phyloP scores from a whole-genome alignment of 352 stramenopile species.

The Pythium dissimile region DNA sequence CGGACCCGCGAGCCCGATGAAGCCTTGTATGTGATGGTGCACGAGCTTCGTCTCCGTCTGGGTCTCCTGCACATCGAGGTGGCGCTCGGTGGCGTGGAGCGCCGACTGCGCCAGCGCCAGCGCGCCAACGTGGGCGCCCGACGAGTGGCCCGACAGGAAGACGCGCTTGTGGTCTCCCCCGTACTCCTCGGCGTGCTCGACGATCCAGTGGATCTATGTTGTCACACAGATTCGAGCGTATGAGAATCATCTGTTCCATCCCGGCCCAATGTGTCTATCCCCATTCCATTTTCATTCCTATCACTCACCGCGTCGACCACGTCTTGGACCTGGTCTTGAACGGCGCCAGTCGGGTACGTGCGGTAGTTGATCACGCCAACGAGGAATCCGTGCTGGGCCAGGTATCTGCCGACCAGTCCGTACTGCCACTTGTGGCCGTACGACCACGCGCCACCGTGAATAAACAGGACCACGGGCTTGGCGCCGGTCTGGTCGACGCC shows the following conservation, averaged over 20 bases:
- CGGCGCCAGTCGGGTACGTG: constrained; percentile 82
- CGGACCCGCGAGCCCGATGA: constrained; percentile 60
- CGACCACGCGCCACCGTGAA: constrained; percentile 88
- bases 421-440: constrained; percentile 83
- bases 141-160: constrained; percentile 66
- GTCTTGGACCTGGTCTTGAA: constrained; percentile 89
- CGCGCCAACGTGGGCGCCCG: constrained; percentile 48
- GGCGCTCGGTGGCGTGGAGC: constrained; percentile 13
- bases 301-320: constrained; percentile 69
- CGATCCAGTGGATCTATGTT: constrained; percentile 65
- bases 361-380: constrained; percentile 89
- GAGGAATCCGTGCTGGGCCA: constrained; percentile 56
- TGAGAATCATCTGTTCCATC: too few species aligned
- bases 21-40: constrained; percentile 35
- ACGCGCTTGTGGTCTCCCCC: constrained; percentile 49
- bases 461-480: constrained; percentile 87
- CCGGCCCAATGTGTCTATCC: too few species aligned
- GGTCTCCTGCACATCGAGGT: not conserved
- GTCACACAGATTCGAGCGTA: too few species aligned
- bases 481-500: constrained; percentile 24
- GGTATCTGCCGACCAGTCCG: constrained; percentile 54
- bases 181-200: constrained; percentile 35
- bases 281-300: too few species aligned
- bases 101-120: constrained; percentile 57
- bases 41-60: not conserved